Percentiles rank a stretch among this genome's conserved stretches.
These are phyloP conservation scores for Aspergillus piperis DNA, from an alignment of 2,329 filamentous ascomycete species.

Conservation along the genomic window DNA sequence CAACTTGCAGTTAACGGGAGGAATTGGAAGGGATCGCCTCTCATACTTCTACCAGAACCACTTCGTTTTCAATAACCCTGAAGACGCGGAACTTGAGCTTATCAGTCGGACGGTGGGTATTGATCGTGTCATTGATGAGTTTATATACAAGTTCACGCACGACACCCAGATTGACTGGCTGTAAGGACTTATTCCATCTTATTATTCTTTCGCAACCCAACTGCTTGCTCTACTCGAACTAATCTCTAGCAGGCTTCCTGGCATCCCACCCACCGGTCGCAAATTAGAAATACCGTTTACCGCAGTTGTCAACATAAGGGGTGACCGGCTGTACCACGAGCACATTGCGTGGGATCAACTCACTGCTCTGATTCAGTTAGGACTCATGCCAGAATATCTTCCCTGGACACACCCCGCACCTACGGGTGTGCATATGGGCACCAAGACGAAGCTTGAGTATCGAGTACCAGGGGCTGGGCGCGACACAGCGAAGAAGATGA, in stretches of 20 bases:
- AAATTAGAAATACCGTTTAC: constrained; percentile 61
- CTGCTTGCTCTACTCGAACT: not conserved
- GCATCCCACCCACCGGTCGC: constrained; percentile 56
- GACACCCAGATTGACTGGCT: constrained; percentile 65
- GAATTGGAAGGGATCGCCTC: constrained; percentile 63
- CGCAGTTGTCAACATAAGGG: constrained; percentile 65
- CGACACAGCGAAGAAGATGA: constrained; percentile 55
- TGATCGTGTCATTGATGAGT: constrained; percentile 70
- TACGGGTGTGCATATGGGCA: constrained; percentile 33
- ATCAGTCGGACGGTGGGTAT: constrained; percentile 69
- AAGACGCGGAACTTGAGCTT: constrained; percentile 65
- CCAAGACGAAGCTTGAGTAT: constrained; percentile 51
- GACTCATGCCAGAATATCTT: constrained; percentile 63
- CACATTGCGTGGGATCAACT: constrained; percentile 71
- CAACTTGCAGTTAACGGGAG: constrained; percentile 54
- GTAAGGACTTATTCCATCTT: constrained; percentile 47
- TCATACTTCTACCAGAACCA: constrained; percentile 68
- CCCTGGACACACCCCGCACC: constrained; percentile 58
- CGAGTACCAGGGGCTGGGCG: constrained; percentile 59
- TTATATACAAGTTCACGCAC: constrained; percentile 66
- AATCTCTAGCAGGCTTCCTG: constrained; percentile 50
- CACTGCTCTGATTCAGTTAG: constrained; percentile 61
- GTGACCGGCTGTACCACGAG: constrained; percentile 68
- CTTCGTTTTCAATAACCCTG: constrained; percentile 71
- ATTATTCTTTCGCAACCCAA: not conserved